Conservation (phyloP, 164 flowering plant genomes). For the Umbilicus rupestris region DNA sequence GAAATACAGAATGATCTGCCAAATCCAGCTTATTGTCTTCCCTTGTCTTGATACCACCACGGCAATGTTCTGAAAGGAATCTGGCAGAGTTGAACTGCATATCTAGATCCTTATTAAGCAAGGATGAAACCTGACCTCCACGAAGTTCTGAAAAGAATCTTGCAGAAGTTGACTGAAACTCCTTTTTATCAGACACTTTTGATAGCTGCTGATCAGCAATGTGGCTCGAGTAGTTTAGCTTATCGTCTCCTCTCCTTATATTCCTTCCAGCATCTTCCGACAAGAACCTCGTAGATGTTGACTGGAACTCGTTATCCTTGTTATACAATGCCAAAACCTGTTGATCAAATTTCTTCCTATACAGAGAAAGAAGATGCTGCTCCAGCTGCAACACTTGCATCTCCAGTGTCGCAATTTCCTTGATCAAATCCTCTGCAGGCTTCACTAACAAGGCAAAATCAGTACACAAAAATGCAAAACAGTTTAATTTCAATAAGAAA, state of each 20-base stretch:
- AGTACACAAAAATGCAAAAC: not conserved
- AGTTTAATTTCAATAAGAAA: not conserved
- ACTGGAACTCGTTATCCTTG: constrained; percentile 12
- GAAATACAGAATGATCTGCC: constrained; percentile 13
- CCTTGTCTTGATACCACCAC: constrained; percentile 8
- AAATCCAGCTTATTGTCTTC: constrained; percentile 9
- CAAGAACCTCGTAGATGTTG: constrained; percentile 9
- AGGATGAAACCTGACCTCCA: not conserved
- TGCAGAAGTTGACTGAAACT: not conserved
- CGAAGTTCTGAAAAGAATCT: not conserved
- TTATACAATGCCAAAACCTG: constrained; percentile 12
- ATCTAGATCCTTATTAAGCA: not conserved
- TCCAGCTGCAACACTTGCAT: constrained; percentile 64
- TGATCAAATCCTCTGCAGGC: constrained; percentile 64
- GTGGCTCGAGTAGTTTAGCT: not conserved
- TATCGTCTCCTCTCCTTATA: not conserved
- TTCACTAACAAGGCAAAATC: constrained; percentile 8
- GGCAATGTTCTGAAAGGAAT: constrained; percentile 15
- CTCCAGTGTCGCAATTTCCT: constrained; percentile 72
- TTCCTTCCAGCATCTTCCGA: not conserved
- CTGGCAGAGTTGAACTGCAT: not conserved
- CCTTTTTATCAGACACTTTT: not conserved
- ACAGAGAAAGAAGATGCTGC: constrained; percentile 64
- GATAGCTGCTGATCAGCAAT: not conserved
- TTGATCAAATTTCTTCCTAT: constrained; percentile 27